Evolutionary conservation across 1,284 basidiomycete genomes (phyloP), one percentile per base, ranked within the genome.

Genomic region (Ustilago cynodontis): DNA sequence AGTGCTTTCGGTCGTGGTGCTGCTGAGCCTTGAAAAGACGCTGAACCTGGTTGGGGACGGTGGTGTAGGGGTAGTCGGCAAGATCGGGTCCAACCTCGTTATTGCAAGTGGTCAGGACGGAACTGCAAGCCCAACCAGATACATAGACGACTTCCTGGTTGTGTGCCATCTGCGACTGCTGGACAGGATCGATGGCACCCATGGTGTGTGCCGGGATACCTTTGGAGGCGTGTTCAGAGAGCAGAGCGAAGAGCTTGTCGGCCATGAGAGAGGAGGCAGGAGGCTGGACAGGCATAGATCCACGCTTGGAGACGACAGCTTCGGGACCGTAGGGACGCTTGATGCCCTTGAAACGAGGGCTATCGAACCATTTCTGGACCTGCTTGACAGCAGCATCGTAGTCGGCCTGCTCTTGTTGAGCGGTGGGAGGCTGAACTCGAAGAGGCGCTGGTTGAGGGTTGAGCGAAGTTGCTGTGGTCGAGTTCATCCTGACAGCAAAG

Each of bases 71-170:
- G 86, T 96, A 96, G 86, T 96, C 87, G 31, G 95, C 97, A 85
- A 99, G 91, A 88, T 99, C 96, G 43, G 96, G 96, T 50, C 96
- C 96, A 60, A 98, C 95, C 88, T 99, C 97, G 84, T 98, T 95
- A 83, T 91, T 93, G 31, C 91, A 92, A 1, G 95, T 97, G 39
- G 84, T 86, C 28, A 86, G 74, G 16, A 86, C 84, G 26, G 93
- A 94, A 58, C 94, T 89, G 64, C 95, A 90, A 68, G 95, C 98
- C 95, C 96, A 99, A 28, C 96, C 96, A 43, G 94, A 97, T 28
- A 99, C 90, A 86, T 99, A 99, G 54, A 98, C 92, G 24, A 94
- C 93, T 85, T 98, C 94, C 83, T 97, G 94, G 87, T 95, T 90
- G 82, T 90, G 90, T 9, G 95, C 97, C 95, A 98, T 98, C 87